These are phyloP conservation scores for Chloris gayana DNA, from an alignment of 176 grass and related monocot genomes.

Conservation along the genomic window DNA sequence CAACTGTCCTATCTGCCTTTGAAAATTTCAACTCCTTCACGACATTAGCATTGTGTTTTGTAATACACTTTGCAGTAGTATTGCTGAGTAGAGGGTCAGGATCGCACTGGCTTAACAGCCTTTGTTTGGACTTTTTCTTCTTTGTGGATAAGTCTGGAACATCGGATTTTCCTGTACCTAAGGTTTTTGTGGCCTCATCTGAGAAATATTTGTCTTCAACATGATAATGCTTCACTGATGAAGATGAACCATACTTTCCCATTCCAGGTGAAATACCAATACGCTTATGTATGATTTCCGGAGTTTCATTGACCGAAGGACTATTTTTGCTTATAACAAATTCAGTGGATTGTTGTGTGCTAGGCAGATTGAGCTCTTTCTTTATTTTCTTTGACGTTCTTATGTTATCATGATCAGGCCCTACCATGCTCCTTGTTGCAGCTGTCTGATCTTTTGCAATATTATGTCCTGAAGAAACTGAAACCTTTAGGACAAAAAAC, in stretches of 20 bases:
- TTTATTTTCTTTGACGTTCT: slow-evolving; percentile 64
- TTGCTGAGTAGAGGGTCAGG: slow-evolving; percentile 19
- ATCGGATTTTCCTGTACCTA: slow-evolving; percentile 42
- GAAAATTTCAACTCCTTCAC: slow-evolving; percentile 51
- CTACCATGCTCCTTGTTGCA: slow-evolving; percentile 43
- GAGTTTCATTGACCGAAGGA: slow-evolving; percentile 35
- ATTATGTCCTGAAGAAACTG: slow-evolving; percentile 45
- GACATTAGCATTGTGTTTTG: slow-evolving; percentile 45
- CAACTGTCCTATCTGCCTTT: slow-evolving; percentile 32
- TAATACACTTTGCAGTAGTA: slow-evolving; percentile 23
- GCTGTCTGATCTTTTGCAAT: slow-evolving; percentile 37
- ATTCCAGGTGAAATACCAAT: slow-evolving; percentile 36
- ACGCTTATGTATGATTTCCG: slow-evolving; percentile 28
- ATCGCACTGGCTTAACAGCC: slow-evolving; percentile 33
- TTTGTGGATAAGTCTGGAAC: slow-evolving; percentile 36
- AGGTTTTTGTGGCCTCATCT: slow-evolving; percentile 33
- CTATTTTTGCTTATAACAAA: slow-evolving; percentile 46
- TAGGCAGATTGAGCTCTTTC: slow-evolving; percentile 36
- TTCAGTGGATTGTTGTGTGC: slow-evolving; percentile 31
- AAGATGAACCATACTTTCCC: slow-evolving; percentile 43
- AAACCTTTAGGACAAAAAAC: slow-evolving; percentile 35
- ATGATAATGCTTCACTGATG: slow-evolving; percentile 35
- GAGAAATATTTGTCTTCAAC: slow-evolving; percentile 41
- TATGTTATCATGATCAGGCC: slow-evolving; percentile 39
- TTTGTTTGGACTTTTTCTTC: slow-evolving; percentile 56